Percentiles rank a stretch among this genome's conserved stretches.
Conservation (phyloP, 31 red algal genomes). For the Odonthalia washingtoniensis region DNA sequence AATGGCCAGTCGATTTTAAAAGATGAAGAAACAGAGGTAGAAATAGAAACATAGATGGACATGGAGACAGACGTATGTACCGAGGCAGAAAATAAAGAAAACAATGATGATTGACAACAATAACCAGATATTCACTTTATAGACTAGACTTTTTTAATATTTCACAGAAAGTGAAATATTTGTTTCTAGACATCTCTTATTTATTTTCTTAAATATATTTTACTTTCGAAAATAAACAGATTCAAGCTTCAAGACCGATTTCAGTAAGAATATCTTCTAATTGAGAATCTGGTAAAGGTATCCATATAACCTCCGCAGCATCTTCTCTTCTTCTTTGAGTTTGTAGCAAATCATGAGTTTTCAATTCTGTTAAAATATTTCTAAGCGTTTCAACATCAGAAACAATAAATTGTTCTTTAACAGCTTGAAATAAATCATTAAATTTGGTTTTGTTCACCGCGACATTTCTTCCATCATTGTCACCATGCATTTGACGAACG, state of each 20-base stretch:
- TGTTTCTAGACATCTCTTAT: no score
- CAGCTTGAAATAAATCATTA: slow-evolving; percentile 59
- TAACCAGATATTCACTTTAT: no score
- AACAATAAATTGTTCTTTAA: slow-evolving; percentile 60
- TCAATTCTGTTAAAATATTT: slow-evolving; percentile 73
- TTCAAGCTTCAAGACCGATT: slow-evolving; percentile 24
- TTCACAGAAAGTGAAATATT: no score
- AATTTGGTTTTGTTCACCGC: slow-evolving; percentile 57
- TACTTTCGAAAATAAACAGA: no score
- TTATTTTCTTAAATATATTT: no score
- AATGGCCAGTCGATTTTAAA: no score
- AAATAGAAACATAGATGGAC: neutral
- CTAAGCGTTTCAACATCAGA: slow-evolving; percentile 51
- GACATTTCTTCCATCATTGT: neutral
- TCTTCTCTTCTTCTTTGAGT: slow-evolving; percentile 60
- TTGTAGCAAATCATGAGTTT: slow-evolving; percentile 82
- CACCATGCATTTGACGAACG: slow-evolving; percentile 49
- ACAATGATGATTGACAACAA: no score
- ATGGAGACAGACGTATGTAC: no score
- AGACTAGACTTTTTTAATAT: no score
- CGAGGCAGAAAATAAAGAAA: no score
- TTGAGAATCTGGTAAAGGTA: slow-evolving; percentile 59
- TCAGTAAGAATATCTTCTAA: slow-evolving; percentile 54
- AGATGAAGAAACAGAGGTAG: no score
- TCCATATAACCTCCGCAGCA: slow-evolving; percentile 65